Evolutionary conservation across 2,329 filamentous ascomycete genomes (phyloP).

Genomic region (Botryotinia calthae): DNA sequence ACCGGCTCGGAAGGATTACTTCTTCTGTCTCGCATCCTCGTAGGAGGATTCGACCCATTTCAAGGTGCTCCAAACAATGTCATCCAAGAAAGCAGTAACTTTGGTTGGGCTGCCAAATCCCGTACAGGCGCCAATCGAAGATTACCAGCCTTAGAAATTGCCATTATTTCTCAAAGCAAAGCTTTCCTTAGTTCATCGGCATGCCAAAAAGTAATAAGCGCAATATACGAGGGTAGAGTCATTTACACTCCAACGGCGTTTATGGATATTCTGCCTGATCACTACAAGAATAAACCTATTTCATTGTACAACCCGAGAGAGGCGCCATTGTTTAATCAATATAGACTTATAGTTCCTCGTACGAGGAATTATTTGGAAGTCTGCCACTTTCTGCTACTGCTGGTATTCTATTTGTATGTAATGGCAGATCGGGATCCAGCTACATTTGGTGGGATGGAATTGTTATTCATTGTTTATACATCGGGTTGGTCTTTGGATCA

Average conservation of each 20-base stretch:
- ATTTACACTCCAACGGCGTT: constrained; percentile 81
- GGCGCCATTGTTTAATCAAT: constrained; percentile 77
- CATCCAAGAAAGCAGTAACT: constrained; percentile 50
- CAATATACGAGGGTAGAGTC: constrained; percentile 76
- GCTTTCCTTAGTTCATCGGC: constrained; percentile 73
- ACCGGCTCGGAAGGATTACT: constrained; percentile 68
- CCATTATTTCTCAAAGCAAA: constrained; percentile 80
- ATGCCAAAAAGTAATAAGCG: constrained; percentile 77
- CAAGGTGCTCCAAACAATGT: constrained; percentile 74
- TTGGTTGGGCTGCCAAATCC: constrained; percentile 44
- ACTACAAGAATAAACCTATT: constrained; percentile 81
- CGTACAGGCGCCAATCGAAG: constrained; percentile 45
- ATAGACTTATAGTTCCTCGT: constrained; percentile 77
- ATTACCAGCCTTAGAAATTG: constrained; percentile 76
- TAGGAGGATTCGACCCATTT: constrained; percentile 82
- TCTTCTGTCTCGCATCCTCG: constrained; percentile 73
- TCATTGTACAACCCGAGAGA: constrained; percentile 75
- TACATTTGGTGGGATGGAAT: constrained; percentile 56
- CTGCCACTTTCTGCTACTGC: constrained; percentile 67
- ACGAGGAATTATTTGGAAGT: constrained; percentile 75
- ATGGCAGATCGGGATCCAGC: constrained; percentile 67
- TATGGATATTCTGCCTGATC: constrained; percentile 79
- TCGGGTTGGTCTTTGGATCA: constrained; percentile 60
- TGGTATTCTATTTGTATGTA: constrained; percentile 66
- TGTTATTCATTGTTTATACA: constrained; percentile 69